Conservation (phyloP, 1,139 yeast species). For the Pichia sp. region DNA sequence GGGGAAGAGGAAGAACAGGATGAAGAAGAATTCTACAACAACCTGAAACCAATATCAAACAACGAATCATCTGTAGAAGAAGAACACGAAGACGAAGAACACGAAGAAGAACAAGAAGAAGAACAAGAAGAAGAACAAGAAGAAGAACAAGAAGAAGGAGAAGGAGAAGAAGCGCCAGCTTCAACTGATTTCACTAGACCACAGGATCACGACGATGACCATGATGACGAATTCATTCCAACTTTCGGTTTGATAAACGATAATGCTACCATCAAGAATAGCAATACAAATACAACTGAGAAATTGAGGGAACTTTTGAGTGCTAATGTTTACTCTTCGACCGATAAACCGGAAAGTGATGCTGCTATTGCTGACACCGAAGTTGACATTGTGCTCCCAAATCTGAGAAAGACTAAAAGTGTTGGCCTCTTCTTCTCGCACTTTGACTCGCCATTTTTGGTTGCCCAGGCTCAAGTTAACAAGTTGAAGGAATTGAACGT, state of each 20-base stretch:
- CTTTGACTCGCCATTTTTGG: slow-evolving; percentile 76
- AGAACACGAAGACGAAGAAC: slow-evolving; percentile 22
- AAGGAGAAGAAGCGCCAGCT: slow-evolving; percentile 43
- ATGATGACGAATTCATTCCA: slow-evolving; percentile 26
- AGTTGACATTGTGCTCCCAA: not conserved
- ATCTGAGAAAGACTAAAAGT: slow-evolving; percentile 23
- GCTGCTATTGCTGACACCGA: not conserved
- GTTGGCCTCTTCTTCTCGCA: slow-evolving; percentile 79
- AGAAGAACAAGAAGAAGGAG: slow-evolving; percentile 3
- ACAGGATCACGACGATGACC: slow-evolving; percentile 18
- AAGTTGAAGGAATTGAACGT: slow-evolving; percentile 45
- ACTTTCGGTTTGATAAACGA: slow-evolving; percentile 18
- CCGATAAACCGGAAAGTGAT: not conserved
- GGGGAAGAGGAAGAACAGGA: slow-evolving; percentile 24
- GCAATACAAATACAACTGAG: slow-evolving; percentile 56
- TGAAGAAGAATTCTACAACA: slow-evolving; percentile 25
- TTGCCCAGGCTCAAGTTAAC: slow-evolving; percentile 75
- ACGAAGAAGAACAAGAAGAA: slow-evolving; percentile 35
- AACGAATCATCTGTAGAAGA: not conserved
- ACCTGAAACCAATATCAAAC: slow-evolving; percentile 7
- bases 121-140: slow-evolving; percentile 38
- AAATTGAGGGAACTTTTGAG: slow-evolving; percentile 57
- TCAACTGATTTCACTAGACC: not conserved
- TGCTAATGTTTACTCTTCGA: slow-evolving; percentile 28
- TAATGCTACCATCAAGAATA: slow-evolving; percentile 27